These are phyloP conservation scores for Podaxis sp. DNA, from an alignment of 768 basidiomycete species.

Conservation along the genomic window DNA sequence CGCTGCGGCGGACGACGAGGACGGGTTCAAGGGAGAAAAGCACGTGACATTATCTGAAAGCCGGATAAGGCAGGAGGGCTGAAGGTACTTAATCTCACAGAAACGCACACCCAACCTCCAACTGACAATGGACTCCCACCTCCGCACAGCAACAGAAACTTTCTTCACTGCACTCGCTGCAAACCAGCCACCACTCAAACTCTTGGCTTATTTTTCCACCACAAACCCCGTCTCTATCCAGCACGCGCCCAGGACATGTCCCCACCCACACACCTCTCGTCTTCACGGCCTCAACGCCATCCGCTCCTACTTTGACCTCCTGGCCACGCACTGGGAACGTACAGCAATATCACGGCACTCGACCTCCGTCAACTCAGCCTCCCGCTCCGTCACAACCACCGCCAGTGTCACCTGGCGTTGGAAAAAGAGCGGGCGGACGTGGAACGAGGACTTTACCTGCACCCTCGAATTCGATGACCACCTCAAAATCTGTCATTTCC, in stretches of 20 bases:
- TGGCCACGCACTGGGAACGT: constrained; percentile 45
- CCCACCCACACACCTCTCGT: constrained; percentile 33
- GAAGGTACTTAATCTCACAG: neutral
- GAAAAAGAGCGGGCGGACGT: constrained; percentile 41
- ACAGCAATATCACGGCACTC: constrained; percentile 26
- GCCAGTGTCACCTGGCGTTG: constrained; percentile 48
- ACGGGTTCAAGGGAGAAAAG: neutral
- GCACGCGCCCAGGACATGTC: constrained; percentile 37
- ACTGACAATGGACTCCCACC: constrained; percentile 22
- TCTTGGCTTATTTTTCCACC: constrained; percentile 41
- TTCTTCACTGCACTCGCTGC: constrained; percentile 39
- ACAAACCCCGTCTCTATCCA: constrained; percentile 38
- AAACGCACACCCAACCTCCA: neutral
- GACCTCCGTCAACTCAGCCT: constrained; percentile 24
- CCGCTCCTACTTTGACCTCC: constrained; percentile 50
- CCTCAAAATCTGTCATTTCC: constrained; percentile 40
- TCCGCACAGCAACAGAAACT: constrained; percentile 31
- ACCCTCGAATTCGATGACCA: constrained; percentile 44
- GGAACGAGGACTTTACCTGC: constrained; percentile 47
- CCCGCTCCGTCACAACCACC: constrained; percentile 30
- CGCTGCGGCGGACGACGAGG: neutral
- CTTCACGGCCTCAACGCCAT: constrained; percentile 44
- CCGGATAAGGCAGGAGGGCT: constrained; percentile 5
- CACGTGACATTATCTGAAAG: neutral
- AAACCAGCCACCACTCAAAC: constrained; percentile 30